phyloP scores from a whole-genome alignment of 345 rosid genomes.

The Dipteronia dyeriana region DNA sequence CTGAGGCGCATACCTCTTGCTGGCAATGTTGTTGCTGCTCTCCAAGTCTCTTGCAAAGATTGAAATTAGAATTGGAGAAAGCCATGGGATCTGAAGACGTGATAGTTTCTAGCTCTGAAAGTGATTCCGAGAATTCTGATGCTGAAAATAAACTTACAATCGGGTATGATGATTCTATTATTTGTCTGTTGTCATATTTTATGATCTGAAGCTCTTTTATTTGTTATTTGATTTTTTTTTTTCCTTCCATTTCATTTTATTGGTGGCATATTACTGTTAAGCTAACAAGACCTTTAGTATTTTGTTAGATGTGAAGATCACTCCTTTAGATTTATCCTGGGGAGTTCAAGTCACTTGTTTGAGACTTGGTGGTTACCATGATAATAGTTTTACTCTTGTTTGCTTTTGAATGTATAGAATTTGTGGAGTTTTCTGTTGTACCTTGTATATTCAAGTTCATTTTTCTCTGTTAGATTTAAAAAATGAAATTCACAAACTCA shows the following conservation, averaged over 20 bases:
- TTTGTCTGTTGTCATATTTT: not conserved
- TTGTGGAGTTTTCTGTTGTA: not conserved
- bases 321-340: not conserved
- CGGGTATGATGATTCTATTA: slow-evolving; percentile 44
- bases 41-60: slow-evolving; percentile 66
- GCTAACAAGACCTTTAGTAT: not conserved
- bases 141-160: slow-evolving; percentile 42
- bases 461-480: not conserved
- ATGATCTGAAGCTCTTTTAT: not conserved
- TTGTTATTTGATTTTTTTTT: not conserved
- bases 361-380: slow-evolving; percentile 4
- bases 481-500: not conserved
- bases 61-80: slow-evolving; percentile 69
- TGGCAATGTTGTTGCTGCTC: slow-evolving; percentile 90
- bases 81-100: slow-evolving; percentile 54
- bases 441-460: not conserved
- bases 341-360: not conserved
- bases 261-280: not conserved
- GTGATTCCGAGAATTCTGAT: slow-evolving; percentile 72
- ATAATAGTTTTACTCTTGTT: not conserved
- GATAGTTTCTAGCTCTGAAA: slow-evolving; percentile 55
- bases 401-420: not conserved
- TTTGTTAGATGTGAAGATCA: not conserved
- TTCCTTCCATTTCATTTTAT: slow-evolving; percentile 2
- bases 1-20: slow-evolving; percentile 59